Evolutionary conservation across 805 yeast species (phyloP).

Genomic region (Candida gorgasii): DNA sequence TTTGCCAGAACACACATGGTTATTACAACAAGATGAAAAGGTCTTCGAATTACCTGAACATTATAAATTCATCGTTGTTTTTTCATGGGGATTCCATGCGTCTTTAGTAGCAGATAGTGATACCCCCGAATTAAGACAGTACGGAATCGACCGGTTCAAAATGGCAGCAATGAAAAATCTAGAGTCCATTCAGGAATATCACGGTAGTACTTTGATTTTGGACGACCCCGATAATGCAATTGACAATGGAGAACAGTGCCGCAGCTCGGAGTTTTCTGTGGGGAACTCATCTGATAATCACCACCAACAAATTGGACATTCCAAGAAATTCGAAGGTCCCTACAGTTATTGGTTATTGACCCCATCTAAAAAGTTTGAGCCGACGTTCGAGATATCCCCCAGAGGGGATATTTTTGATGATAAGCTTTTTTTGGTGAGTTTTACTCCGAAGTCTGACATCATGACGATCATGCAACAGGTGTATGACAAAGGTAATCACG

Average conservation of each 20-base stretch:
- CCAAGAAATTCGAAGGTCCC: conserved; percentile 26
- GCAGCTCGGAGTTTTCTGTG: background rate
- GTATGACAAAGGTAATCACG: conserved; percentile 58
- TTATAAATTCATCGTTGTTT: conserved; percentile 57
- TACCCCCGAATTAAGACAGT: conserved; percentile 59
- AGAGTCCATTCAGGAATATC: conserved; percentile 49
- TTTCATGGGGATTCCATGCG: conserved; percentile 87
- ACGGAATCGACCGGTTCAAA: conserved; percentile 67
- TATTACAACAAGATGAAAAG: conserved; percentile 20
- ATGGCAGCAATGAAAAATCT: conserved; percentile 65
- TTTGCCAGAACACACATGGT: conserved; percentile 35
- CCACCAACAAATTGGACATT: background rate
- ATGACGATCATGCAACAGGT: conserved; percentile 59
- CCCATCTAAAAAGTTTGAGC: conserved; percentile 57
- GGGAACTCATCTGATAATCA: background rate
- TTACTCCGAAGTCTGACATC: conserved; percentile 40
- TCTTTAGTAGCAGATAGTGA: conserved; percentile 81
- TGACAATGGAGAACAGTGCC: too few relatives aligned
- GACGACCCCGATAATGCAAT: too few relatives aligned
- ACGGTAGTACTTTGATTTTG: conserved; percentile 37
- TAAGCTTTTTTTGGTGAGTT: conserved; percentile 47
- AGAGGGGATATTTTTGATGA: conserved; percentile 45
- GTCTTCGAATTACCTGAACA: conserved; percentile 17
- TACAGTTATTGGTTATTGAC: conserved; percentile 64
- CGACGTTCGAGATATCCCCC: conserved; percentile 65